Evolutionary conservation across 441 rosid species (phyloP), one percentile per base, ranked within the genome.

Genomic region (Populus hybrid): DNA sequence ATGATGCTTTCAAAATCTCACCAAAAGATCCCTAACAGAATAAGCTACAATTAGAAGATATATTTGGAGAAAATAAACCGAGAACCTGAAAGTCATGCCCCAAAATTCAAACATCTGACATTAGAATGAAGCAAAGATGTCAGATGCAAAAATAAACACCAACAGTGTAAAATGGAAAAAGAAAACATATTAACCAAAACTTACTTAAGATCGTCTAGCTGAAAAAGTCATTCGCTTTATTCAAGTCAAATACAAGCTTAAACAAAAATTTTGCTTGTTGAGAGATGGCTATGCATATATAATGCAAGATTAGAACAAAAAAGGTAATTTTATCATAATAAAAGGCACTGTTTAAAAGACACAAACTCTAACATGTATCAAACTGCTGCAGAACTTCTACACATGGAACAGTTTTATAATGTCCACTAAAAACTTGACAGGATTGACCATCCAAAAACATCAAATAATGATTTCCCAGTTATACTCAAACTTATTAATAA

Each of bases 11-110:
- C 83, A 90, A 87, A 85, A 96, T 96, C 90, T 96, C 99, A 78
- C 99, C 99, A 84, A 96, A 96, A 50, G 99, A 96, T n/a, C 99
- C 99, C 98, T 94, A 82, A 50, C 66, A 83, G 70, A 61, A 85
- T 68, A 50, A 81, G n/a, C 69, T 74, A 83, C 26, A 72, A 32
- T 83, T 68, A 85, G 83, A 74, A 57, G 26, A 59, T 73, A 83
- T 6, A 36, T 21, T 38, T 30, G 67, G 34, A 24, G 7, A 38
- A 73, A 72, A 78, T 67, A 35, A 30, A 20, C 70, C 78, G 67
- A 50, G 35, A 66, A 42, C 65, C 38, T 54, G 54, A 59, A 78
- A 67, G 36, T 28, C 11, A 40, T 5, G 16, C n/a, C 6, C 28
- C 8, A 69, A 26, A 67, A 14, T 54, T 54, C 71, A 42, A 54